Evolutionary conservation across 2,329 filamentous ascomycete genomes (phyloP).

Genomic region (Dendrostoma leiphaemia): DNA sequence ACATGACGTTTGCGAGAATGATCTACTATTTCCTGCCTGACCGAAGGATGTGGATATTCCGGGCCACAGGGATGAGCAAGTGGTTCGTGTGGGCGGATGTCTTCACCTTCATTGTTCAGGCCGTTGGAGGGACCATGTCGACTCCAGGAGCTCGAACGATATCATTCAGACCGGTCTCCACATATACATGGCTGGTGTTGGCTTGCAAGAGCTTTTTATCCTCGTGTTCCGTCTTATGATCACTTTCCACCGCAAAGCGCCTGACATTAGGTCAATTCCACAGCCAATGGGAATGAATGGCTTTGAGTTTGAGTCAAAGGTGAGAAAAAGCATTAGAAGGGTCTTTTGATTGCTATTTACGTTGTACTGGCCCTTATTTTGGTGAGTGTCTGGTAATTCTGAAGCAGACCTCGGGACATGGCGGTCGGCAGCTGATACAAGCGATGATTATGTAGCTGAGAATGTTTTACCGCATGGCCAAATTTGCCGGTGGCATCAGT

Average conservation of each 20-base stretch:
- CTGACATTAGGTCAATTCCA: constrained; percentile 9
- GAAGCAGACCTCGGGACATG: not conserved
- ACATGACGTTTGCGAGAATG: constrained; percentile 42
- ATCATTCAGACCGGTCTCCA: constrained; percentile 33
- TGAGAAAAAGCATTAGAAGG: constrained; percentile 29
- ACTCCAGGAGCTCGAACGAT: constrained; percentile 22
- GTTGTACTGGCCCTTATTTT: constrained; percentile 34
- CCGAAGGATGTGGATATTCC: constrained; percentile 27
- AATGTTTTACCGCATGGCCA: constrained; percentile 59
- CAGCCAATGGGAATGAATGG: constrained; percentile 15
- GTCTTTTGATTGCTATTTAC: constrained; percentile 33
- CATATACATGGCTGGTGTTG: constrained; percentile 38
- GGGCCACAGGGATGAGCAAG: constrained; percentile 37
- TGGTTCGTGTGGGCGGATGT: constrained; percentile 48
- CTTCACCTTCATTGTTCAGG: constrained; percentile 46
- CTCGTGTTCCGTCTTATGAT: constrained; percentile 36
- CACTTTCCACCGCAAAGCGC: constrained; percentile 32
- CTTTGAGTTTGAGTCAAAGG: constrained; percentile 8
- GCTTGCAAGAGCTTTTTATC: constrained; percentile 36
- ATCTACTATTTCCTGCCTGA: constrained; percentile 37
- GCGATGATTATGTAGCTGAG: constrained; percentile 45
- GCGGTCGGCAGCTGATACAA: constrained; percentile 1
- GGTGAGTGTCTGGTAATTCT: constrained; percentile 27
- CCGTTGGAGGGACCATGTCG: constrained; percentile 35
- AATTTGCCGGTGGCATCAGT: constrained; percentile 53